Conservation (phyloP, 331 rosid genomes). For the Malus hybrid region DNA sequence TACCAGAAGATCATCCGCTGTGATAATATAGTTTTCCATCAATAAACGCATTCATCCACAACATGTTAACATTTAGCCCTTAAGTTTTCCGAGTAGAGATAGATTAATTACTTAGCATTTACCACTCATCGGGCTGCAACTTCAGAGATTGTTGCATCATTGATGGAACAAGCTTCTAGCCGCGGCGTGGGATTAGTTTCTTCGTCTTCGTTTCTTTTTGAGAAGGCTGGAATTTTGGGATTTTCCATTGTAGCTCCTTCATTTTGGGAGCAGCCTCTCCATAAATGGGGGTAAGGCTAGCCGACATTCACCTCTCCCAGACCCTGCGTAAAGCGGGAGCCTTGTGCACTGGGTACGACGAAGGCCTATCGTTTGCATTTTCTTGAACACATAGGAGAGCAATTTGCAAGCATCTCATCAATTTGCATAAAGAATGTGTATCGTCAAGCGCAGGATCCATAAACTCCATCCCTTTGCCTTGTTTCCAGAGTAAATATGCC, state of each 20-base stretch:
- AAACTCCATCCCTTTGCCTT: slow-evolving; percentile 8
- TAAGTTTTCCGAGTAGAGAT: not conserved
- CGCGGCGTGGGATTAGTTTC: not conserved
- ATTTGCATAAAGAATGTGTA: slow-evolving; percentile 7
- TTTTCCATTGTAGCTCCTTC: not conserved
- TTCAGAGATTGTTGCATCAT: not conserved
- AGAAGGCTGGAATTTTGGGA: slow-evolving; percentile 12
- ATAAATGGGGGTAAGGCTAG: too few species aligned
- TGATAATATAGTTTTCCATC: too few species aligned
- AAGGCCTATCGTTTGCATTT: slow-evolving; percentile 18
- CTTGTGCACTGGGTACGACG: not conserved
- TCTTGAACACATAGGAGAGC: slow-evolving; percentile 27
- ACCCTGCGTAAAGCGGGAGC: too few species aligned
- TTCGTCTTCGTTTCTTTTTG: not conserved
- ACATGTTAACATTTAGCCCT: too few species aligned
- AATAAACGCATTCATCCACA: too few species aligned
- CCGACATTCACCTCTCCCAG: too few species aligned
- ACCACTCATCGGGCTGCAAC: not conserved
- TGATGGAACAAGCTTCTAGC: not conserved
- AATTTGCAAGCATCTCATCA: slow-evolving; percentile 16
- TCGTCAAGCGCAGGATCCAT: slow-evolving; percentile 22
- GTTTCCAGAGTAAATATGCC: slow-evolving; percentile 19
- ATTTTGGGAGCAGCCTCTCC: not conserved
- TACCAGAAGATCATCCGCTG: too few species aligned
- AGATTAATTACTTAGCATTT: not conserved